These are phyloP conservation scores for Polytrichum commune DNA, from an alignment of 225 moss, liverwort and hornwort species.

Conservation along the genomic window DNA sequence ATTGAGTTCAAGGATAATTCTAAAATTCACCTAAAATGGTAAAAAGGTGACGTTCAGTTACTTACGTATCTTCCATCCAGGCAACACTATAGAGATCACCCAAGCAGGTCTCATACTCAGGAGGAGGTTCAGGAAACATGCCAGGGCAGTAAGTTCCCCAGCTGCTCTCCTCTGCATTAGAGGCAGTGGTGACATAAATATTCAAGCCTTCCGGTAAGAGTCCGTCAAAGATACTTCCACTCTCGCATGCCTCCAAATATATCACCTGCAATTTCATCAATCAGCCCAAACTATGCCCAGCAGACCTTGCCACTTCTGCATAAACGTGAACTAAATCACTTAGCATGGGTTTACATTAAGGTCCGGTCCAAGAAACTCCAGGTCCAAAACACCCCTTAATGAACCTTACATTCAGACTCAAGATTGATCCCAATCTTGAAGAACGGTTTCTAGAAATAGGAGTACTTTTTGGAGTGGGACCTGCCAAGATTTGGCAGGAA, in stretches of 20 bases:
- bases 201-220: conserved; percentile 44
- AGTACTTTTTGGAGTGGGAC: no score
- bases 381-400: no score
- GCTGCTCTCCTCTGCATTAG: conserved; percentile 48
- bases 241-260: conserved; percentile 65
- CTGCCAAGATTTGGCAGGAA: no score
- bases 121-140: conserved; percentile 30
- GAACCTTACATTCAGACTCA: no score
- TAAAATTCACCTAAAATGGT: neutral
- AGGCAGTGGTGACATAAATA: conserved; percentile 61
- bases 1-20: no score
- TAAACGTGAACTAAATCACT: neutral
- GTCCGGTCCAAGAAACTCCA: no score
- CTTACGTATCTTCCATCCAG: conserved; percentile 67
- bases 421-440: no score
- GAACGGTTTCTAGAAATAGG: no score
- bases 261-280: conserved; percentile 32
- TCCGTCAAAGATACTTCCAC: conserved; percentile 63
- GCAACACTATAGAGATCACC: conserved; percentile 64
- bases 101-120: conserved; percentile 49
- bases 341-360: no score
- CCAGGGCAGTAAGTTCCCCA: conserved; percentile 64
- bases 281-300: no score
- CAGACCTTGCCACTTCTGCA: no score
- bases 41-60: neutral